phyloP scores from a whole-genome alignment of 2,329 filamentous ascomycete species.

The Ampelomyces quisqualis region DNA sequence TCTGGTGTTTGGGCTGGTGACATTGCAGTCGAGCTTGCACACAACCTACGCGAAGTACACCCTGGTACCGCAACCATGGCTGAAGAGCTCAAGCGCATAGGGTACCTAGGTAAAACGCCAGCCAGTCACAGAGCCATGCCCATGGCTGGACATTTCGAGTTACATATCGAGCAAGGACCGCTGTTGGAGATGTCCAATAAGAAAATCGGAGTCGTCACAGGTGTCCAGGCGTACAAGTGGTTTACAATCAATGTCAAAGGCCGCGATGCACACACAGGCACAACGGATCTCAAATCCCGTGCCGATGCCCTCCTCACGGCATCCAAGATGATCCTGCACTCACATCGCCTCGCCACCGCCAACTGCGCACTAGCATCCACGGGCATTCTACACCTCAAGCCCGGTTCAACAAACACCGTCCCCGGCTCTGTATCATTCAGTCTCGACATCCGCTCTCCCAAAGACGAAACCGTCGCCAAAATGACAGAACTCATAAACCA shows the following conservation, averaged over 20 bases:
- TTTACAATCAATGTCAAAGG: constrained; percentile 66
- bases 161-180: constrained; percentile 84
- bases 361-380: constrained; percentile 66
- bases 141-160: constrained; percentile 76
- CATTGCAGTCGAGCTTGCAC: constrained; percentile 61
- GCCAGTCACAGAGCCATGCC: constrained; percentile 61
- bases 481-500: constrained; percentile 58
- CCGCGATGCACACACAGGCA: constrained; percentile 72
- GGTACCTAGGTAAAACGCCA: constrained; percentile 63
- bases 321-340: constrained; percentile 66
- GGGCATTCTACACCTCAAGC: constrained; percentile 66
- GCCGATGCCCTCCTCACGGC: constrained; percentile 69
- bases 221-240: constrained; percentile 76
- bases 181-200: constrained; percentile 65
- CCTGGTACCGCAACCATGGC: constrained; percentile 63
- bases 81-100: constrained; percentile 69
- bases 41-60: constrained; percentile 63
- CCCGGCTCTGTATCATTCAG: constrained; percentile 67
- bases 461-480: constrained; percentile 57
- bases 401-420: constrained; percentile 73
- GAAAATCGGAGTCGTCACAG: constrained; percentile 69
- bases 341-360: constrained; percentile 62
- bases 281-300: constrained; percentile 66
- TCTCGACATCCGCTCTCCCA: constrained; percentile 65
- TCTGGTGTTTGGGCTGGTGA: constrained; percentile 76